Percentiles rank a stretch among this genome's conserved stretches.
phyloP scores from a whole-genome alignment of 345 rosid species.

The Euphorbia peplus region DNA sequence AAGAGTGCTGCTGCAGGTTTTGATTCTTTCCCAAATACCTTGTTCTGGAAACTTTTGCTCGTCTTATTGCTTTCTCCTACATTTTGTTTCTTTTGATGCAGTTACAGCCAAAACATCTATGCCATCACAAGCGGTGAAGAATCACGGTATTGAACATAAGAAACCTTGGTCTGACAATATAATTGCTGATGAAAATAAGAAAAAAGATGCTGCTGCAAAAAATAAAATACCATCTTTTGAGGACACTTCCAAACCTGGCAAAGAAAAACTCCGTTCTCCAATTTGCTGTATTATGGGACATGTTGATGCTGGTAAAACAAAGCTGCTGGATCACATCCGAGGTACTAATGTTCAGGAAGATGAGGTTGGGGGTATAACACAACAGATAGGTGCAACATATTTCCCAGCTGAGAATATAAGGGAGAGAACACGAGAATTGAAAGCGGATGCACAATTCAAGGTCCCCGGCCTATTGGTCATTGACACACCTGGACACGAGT shows the following conservation, averaged over 20 bases:
- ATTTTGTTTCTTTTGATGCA: constrained; percentile 6
- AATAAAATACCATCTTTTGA: constrained; percentile 34
- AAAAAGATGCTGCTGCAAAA: constrained; percentile 35
- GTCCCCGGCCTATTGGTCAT: constrained; percentile 41
- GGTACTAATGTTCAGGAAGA: constrained; percentile 99
- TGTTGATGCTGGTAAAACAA: constrained; percentile 97
- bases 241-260: constrained; percentile 37
- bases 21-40: neutral
- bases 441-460: constrained; percentile 37
- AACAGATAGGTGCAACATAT: constrained; percentile 98
- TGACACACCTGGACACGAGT: constrained; percentile 87
- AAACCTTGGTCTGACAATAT: constrained; percentile 35
- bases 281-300: constrained; percentile 99
- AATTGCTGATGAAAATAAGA: constrained; percentile 29
- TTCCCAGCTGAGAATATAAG: constrained; percentile 69
- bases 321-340: constrained; percentile 89
- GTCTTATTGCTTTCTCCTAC: neutral
- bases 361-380: constrained; percentile 99
- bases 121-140: constrained; percentile 24
- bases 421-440: too few species aligned
- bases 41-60: neutral
- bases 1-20: too few species aligned
- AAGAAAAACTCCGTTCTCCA: constrained; percentile 74
- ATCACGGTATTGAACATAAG: constrained; percentile 32
- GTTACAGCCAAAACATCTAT: constrained; percentile 31